Conservation (phyloP, 805 yeast species). For the Pichia scutulata region DNA sequence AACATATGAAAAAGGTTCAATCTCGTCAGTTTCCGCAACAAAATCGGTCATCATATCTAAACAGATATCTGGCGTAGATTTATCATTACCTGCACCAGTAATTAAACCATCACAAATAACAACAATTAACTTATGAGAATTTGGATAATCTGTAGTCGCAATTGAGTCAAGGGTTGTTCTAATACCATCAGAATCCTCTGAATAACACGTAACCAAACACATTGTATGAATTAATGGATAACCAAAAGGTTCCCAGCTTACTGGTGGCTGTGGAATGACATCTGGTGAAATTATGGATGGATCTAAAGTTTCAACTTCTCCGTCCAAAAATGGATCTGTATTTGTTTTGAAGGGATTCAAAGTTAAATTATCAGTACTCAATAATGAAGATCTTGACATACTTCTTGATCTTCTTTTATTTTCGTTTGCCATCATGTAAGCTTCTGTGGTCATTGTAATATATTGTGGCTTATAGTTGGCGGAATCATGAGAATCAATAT, state of each 20-base stretch:
- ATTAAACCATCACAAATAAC: conserved; percentile 91
- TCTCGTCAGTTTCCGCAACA: conserved; percentile 63
- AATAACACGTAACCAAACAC: conserved; percentile 84
- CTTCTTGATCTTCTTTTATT: conserved; percentile 9
- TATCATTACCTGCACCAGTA: conserved; percentile 88
- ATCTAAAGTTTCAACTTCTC: conserved; percentile 41
- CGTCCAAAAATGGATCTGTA: conserved; percentile 25
- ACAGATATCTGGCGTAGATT: conserved; percentile 84
- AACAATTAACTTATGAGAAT: conserved; percentile 81
- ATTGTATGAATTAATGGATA: conserved; percentile 71
- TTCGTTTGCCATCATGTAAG: conserved; percentile 24
- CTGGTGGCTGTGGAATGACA: conserved; percentile 87
- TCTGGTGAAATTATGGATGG: conserved; percentile 62
- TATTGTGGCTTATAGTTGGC: conserved; percentile 35
- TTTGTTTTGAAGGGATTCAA: conserved; percentile 6
- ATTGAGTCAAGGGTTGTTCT: conserved; percentile 86
- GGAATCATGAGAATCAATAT: neutral
- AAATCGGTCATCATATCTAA: conserved; percentile 81
- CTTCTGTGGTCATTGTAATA: conserved; percentile 64
- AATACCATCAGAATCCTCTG: conserved; percentile 83
- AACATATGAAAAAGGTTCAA: conserved; percentile 77
- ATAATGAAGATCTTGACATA: conserved; percentile 6
- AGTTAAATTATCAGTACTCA: conserved; percentile 9
- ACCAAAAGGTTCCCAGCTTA: conserved; percentile 78
- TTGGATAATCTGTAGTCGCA: conserved; percentile 93